These are phyloP conservation scores for Pleodorina starrii DNA, from an alignment of 139 green algal species.

Conservation along the genomic window DNA sequence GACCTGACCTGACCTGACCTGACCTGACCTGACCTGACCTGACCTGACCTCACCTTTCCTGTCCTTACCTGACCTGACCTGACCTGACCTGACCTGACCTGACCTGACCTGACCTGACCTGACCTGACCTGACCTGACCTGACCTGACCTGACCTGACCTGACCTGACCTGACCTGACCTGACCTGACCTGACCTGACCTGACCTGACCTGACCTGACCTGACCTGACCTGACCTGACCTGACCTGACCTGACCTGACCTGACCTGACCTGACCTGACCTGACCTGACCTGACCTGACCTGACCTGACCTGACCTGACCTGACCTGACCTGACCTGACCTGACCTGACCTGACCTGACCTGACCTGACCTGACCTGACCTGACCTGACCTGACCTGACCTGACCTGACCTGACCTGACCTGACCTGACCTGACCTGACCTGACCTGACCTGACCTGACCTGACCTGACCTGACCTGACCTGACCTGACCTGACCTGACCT, in stretches of 20 bases:
- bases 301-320: background rate
- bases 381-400: too few relatives aligned
- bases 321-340: background rate
- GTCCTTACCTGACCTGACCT: too few relatives aligned
- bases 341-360: background rate
- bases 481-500: too few relatives aligned
- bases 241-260: too few relatives aligned
- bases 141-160: background rate
- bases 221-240: too few relatives aligned
- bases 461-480: too few relatives aligned
- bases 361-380: background rate
- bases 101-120: background rate
- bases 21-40: background rate
- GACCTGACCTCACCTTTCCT: too few relatives aligned
- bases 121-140: background rate
- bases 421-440: too few relatives aligned
- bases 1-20: constrained; percentile 1
- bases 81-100: too few relatives aligned
- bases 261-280: background rate
- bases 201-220: background rate
- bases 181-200: background rate
- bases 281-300: background rate
- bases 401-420: too few relatives aligned
- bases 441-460: too few relatives aligned
- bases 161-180: constrained; percentile 2